Base-by-base conservation (phyloP, 306 rosid genomes). In the Prunus mira region DNA sequence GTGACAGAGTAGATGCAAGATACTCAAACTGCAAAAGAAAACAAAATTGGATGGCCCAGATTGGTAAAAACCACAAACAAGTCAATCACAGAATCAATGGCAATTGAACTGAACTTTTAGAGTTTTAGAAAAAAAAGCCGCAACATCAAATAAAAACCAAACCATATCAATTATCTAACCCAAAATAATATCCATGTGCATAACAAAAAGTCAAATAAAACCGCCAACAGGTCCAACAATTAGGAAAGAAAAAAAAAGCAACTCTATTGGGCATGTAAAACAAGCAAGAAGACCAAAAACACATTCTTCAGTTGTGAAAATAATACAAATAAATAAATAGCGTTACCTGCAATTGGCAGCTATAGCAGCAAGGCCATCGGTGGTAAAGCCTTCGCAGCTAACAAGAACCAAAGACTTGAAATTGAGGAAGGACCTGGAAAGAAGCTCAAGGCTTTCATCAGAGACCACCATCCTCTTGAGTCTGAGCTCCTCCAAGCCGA, bases 261-360 rank as follows among this genome's bases (percentile, higher is more conserved):
- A 50, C 71, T 64, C 46, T 9, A 6, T 14, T 46, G 32, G 63
- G 64, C n/a, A 25, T 62, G 56, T n/a, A 14, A 79, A 69, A 75
- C 3, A 17, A 52, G 60, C 3, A 67, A 22, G 50, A 67, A 30
- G 45, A 54, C 43, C 43, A 25, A 61, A 54, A 38, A 43, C 25
- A 17, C 49, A 34, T 22, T 20, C 50, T 20, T 52, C 20, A 17
- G 43, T 9, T 38, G 43, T 38, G 43, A 77, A 0, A 12, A 72
- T 46, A 13, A 54, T 27, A 7, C 61, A 46, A 22, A 20, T 19
- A 46, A 14, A 5, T 6, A 28, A 32, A 10, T n/a, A 25, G 73
- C n/a, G 69, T 79, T 70, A 95, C 98, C 91, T 89, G 84, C 99
- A 95, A 83, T 95, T 89, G 65, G 97, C 87, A 83, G 97, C 97